Percentiles rank a stretch among this genome's conserved stretches.
phyloP scores from a whole-genome alignment of 192 early-diverging fungal species.

The Coemansia sp. region DNA sequence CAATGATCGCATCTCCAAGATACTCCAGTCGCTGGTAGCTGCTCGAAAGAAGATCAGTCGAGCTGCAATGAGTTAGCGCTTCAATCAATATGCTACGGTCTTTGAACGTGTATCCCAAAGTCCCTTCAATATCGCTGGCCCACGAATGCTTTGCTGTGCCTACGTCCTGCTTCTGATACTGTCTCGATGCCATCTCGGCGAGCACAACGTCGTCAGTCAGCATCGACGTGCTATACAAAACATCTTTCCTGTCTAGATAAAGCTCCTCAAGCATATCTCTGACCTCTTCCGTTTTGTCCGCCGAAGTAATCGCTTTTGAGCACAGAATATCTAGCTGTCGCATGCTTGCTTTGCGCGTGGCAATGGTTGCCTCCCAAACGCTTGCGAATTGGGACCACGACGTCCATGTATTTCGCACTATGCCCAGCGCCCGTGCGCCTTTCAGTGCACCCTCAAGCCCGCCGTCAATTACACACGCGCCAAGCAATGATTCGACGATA shows the following conservation, averaged over 20 bases:
- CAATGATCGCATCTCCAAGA: conserved; percentile 80
- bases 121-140: conserved; percentile 21
- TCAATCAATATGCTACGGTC: conserved; percentile 68
- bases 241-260: conserved; percentile 36
- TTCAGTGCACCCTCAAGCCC: conserved; percentile 58
- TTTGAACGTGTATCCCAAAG: conserved; percentile 69
- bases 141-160: neutral
- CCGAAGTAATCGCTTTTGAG: conserved; percentile 4
- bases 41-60: conserved; percentile 55
- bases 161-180: neutral
- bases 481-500: conserved; percentile 81
- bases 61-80: conserved; percentile 86
- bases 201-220: neutral
- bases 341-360: conserved; percentile 18
- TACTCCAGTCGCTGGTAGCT: conserved; percentile 94
- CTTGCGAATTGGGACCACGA: conserved; percentile 34
- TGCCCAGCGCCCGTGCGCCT: conserved; percentile 59
- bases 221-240: conserved; percentile 17
- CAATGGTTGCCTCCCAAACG: conserved; percentile 22
- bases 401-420: conserved; percentile 35
- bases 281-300: neutral
- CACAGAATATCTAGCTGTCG: conserved; percentile 18
- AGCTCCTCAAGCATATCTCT: conserved; percentile 30
- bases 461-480: conserved; percentile 69
- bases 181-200: neutral